These are phyloP conservation scores for Magnolia kwangsiensis DNA, from an alignment of 164 flowering plant genomes.

Conservation along the genomic window DNA sequence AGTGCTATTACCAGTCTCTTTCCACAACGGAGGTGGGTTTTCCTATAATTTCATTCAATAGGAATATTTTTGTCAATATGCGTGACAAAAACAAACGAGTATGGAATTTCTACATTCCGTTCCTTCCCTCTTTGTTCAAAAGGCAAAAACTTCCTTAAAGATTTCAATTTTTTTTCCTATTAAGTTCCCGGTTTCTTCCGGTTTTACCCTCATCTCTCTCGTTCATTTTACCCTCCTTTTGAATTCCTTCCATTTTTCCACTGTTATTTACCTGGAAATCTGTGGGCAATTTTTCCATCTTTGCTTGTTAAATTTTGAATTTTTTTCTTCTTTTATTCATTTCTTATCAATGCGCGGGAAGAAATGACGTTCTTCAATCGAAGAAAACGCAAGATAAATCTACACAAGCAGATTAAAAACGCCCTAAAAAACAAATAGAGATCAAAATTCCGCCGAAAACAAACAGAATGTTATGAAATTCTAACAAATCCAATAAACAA, in stretches of 20 bases:
- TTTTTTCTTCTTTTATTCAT: neutral
- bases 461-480: neutral
- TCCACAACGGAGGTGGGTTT: neutral
- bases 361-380: neutral
- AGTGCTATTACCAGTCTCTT: constrained; percentile 2
- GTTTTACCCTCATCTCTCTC: no score
- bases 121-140: neutral
- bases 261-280: neutral
- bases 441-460: constrained; percentile 2
- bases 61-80: neutral
- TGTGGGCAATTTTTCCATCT: neutral
- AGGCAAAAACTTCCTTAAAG: neutral
- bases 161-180: no score
- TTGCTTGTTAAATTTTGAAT: neutral
- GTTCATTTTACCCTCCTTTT: neutral
- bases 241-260: neutral
- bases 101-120: neutral
- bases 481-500: neutral
- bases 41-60: neutral
- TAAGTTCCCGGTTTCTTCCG: no score
- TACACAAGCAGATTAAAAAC: neutral
- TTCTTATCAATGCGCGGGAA: neutral
- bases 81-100: neutral
- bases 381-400: neutral
- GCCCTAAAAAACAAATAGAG: neutral